These are phyloP conservation scores for Geopyxis carbonaria DNA, from an alignment of 495 filamentous ascomycete species.

Conservation along the genomic window DNA sequence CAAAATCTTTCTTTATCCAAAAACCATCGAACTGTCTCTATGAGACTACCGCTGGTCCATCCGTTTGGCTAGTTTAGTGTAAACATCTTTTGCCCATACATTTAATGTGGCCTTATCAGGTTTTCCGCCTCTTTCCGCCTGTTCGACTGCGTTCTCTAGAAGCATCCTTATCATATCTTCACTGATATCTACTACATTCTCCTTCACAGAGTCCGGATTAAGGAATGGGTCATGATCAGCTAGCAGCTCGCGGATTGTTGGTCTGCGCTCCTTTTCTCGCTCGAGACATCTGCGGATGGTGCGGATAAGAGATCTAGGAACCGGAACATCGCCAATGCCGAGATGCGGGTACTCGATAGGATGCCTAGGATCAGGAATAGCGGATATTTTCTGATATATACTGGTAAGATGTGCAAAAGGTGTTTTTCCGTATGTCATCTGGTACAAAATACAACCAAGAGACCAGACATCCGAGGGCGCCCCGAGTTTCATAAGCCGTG, in stretches of 20 bases:
- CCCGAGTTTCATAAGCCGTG: constrained; percentile 76
- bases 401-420: constrained; percentile 85
- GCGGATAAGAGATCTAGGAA: constrained; percentile 51
- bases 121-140: constrained; percentile 39
- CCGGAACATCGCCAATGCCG: constrained; percentile 53
- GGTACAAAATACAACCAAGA: constrained; percentile 87
- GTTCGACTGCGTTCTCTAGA: constrained; percentile 46
- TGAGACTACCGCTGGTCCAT: constrained; percentile 11
- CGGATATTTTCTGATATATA: constrained; percentile 54
- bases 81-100: constrained; percentile 37
- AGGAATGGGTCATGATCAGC: constrained; percentile 58
- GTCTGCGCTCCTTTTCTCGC: constrained; percentile 58
- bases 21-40: no score
- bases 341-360: constrained; percentile 61
- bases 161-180: constrained; percentile 49
- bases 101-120: constrained; percentile 44
- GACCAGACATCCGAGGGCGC: constrained; percentile 94
- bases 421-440: constrained; percentile 87
- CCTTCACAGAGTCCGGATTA: constrained; percentile 46
- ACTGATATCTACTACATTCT: constrained; percentile 38
- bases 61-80: constrained; percentile 16
- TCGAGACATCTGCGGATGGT: constrained; percentile 67
- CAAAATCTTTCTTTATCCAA: no score
- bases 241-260: constrained; percentile 62
- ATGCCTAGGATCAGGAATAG: constrained; percentile 78